Percentiles rank a stretch among this genome's conserved stretches.
These are phyloP conservation scores for Picocystis salinarum DNA, from an alignment of 139 green algal species.

Conservation along the genomic window DNA sequence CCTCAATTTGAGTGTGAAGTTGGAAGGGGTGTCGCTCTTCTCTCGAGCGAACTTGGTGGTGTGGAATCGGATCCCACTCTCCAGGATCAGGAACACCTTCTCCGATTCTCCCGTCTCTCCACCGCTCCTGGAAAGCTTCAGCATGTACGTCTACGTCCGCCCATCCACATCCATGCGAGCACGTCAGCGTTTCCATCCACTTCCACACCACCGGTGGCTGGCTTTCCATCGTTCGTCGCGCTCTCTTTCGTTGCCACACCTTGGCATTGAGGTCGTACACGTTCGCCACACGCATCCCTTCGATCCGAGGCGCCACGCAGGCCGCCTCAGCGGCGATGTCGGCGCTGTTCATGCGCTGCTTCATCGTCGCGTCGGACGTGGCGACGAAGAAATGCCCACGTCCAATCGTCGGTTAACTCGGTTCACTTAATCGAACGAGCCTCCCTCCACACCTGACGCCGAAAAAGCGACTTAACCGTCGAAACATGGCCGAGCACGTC, in stretches of 20 bases:
- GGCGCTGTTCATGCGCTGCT: slow-evolving; percentile 62
- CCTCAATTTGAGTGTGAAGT: slow-evolving; percentile 89
- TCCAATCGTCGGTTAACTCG: background rate
- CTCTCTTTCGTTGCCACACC: slow-evolving; percentile 15
- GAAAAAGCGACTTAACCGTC: no score
- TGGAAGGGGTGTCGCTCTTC: slow-evolving; percentile 40
- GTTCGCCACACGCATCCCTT: slow-evolving; percentile 76
- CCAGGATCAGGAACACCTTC: slow-evolving; percentile 78
- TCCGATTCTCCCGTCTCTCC: slow-evolving; percentile 54
- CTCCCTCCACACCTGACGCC: no score
- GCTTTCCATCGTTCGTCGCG: no score
- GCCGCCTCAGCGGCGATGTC: slow-evolving; percentile 80
- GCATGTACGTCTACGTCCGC: slow-evolving; percentile 56
- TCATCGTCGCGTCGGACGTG: slow-evolving; percentile 34
- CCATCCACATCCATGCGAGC: background rate
- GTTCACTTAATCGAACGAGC: no score
- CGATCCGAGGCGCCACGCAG: slow-evolving; percentile 43
- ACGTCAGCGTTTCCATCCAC: slow-evolving; percentile 1
- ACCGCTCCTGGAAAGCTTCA: slow-evolving; percentile 72
- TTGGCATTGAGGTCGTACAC: slow-evolving; percentile 86
- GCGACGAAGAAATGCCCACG: background rate
- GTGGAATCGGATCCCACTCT: slow-evolving; percentile 74
- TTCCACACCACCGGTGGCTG: background rate
- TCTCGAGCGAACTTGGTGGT: slow-evolving; percentile 37
- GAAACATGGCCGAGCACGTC: no score